Evolutionary conservation across 208 protist species (phyloP), one percentile per base, ranked within the genome.

Genomic region (Trypanosoma cruzi): DNA sequence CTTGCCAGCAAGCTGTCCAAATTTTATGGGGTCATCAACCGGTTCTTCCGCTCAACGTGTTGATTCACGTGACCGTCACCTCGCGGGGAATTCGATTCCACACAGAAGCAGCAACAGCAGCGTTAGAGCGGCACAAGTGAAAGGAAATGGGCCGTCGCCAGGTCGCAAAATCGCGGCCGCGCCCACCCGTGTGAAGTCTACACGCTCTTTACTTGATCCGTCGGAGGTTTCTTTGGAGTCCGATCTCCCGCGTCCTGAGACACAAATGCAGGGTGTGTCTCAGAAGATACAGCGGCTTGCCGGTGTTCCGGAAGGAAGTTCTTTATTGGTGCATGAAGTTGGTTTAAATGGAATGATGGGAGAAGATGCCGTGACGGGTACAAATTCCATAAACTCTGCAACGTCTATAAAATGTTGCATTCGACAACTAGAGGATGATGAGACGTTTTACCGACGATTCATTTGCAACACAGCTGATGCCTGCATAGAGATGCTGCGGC

Each of bases 361-460:
- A 18, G 40, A 29, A 49, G 24, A 52, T 52, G n/a, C 22, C 20
- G 16, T 50, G 3, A n/a, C 16, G 20, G 13, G 22, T 0, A n/a
- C 16, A 64, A 4, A 52, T 34, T 10, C 42, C 16, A 4, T 18
- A 32, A 11, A 10, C 5, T 18, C 29, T 20, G 24, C 48, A 26
- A 5, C n/a, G 34, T 4, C 26, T 29, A 11, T 56, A 44, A 55
- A 32, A 44, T 22, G 10, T 20, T 7, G 28, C 48, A 7, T 68
- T 58, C 4, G 3, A 14, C 18, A 57, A 44, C 11, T 68, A 18
- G 63, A 59, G 28, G n/a, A 4, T 13, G 52, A 68, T 20, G 63
- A 68, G 37, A 36, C 34, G 10, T 60, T 48, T 36, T 16, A 10
- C 8, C 14, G 63, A 11, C 1, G 48, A 4, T 46, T 60, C 20